Evolutionary conservation across 106 monocot species (phyloP).

Genomic region (Vanilla planifolia): DNA sequence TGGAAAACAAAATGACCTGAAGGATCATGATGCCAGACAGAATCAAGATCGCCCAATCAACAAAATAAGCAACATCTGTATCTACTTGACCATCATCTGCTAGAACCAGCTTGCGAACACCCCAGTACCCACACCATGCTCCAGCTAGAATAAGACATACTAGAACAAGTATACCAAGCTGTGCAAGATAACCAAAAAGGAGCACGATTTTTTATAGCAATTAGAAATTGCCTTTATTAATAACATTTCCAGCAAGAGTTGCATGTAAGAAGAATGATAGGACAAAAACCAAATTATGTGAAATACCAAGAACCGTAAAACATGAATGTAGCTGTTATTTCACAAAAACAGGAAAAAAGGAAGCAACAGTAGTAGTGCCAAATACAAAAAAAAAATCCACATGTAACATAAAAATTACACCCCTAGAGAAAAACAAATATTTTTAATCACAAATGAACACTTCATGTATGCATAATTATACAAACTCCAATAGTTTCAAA

Average conservation of each 20-base stretch:
- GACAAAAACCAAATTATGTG: no score
- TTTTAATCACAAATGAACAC: no score
- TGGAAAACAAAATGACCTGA: slow-evolving; percentile 33
- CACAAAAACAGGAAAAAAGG: no score
- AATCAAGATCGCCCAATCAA: slow-evolving; percentile 70
- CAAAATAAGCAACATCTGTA: slow-evolving; percentile 67
- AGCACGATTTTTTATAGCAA: neutral
- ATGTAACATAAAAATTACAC: no score
- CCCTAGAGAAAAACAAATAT: no score
- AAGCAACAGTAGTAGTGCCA: no score
- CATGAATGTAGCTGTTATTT: no score
- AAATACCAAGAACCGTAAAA: no score
- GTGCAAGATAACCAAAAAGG: slow-evolving; percentile 10
- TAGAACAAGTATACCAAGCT: slow-evolving; percentile 66
- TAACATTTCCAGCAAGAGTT: neutral
- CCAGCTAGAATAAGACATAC: slow-evolving; percentile 60
- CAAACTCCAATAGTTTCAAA: no score
- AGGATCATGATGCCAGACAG: slow-evolving; percentile 64
- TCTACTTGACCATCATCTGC: slow-evolving; percentile 80
- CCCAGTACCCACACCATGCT: slow-evolving; percentile 98
- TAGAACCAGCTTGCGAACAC: slow-evolving; percentile 80
- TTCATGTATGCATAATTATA: no score
- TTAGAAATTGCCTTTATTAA: neutral
- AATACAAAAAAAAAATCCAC: no score
- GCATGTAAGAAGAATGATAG: no score